phyloP scores from a whole-genome alignment of 805 yeast genomes.

The Isabelozyma heimii region DNA sequence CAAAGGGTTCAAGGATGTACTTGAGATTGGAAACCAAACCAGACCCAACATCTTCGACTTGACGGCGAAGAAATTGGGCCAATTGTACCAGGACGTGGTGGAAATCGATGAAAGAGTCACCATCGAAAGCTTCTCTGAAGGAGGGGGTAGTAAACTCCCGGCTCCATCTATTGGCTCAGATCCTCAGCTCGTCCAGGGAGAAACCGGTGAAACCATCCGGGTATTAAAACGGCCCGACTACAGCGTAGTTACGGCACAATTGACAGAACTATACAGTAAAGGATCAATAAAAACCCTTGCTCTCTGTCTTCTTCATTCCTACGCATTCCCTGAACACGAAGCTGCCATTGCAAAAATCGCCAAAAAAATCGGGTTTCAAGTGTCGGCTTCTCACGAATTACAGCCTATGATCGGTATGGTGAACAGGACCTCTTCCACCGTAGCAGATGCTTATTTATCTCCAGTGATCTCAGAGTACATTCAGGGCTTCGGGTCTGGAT shows the following conservation, averaged over 20 bases:
- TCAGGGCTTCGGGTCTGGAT: constrained; percentile 36
- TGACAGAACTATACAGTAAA: constrained; percentile 19
- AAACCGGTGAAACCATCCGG: constrained; percentile 32
- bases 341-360: constrained; percentile 31
- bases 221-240: constrained; percentile 31
- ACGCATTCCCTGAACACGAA: constrained; percentile 41
- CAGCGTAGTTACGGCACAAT: constrained; percentile 16
- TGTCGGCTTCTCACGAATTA: constrained; percentile 37
- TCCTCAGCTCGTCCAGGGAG: constrained; percentile 32
- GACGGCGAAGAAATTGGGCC: constrained; percentile 67
- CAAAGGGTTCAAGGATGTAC: constrained; percentile 81
- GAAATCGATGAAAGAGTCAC: constrained; percentile 93
- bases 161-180: constrained; percentile 16
- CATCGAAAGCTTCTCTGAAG: constrained; percentile 69
- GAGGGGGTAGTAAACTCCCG: constrained; percentile 44
- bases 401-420: constrained; percentile 47
- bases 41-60: constrained; percentile 88
- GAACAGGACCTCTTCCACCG: constrained; percentile 39
- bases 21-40: constrained; percentile 86
- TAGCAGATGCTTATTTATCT: constrained; percentile 43
- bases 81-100: constrained; percentile 69
- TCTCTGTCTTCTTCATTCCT: constrained; percentile 39
- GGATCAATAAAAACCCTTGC: constrained; percentile 29
- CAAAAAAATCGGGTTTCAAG: constrained; percentile 33
- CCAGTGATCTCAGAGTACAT: constrained; percentile 37